These are phyloP conservation scores for Skeletonema tropicum DNA, from an alignment of 108 stramenopile species.

Conservation along the genomic window DNA sequence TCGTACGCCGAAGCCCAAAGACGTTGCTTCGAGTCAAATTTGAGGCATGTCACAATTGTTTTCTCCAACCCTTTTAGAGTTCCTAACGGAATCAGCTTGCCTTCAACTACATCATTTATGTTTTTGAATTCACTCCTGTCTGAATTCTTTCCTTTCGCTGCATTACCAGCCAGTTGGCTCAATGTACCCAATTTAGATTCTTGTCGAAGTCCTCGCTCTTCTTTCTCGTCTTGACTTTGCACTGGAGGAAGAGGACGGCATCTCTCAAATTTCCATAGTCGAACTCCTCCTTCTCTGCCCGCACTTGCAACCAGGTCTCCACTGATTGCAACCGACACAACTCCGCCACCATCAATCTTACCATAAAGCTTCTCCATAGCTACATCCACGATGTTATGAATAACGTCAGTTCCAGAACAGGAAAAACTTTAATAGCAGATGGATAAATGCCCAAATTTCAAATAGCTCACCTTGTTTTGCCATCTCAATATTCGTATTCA, in stretches of 20 bases:
- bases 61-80: slow-evolving; percentile 6
- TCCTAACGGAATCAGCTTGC: slow-evolving; percentile 18
- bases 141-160: not conserved
- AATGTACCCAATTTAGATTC: not conserved
- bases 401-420: too few species aligned
- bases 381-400: too few species aligned
- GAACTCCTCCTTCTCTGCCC: slow-evolving; percentile 66
- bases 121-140: slow-evolving; percentile 3
- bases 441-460: too few species aligned
- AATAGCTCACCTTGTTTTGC: slow-evolving; percentile 12
- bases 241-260: not conserved
- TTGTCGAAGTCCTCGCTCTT: not conserved
- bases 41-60: slow-evolving; percentile 47
- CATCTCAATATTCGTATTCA: not conserved
- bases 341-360: slow-evolving; percentile 62
- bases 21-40: slow-evolving; percentile 48
- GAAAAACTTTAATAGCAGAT: too few species aligned
- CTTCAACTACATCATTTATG: not conserved
- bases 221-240: not conserved
- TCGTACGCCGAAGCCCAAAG: slow-evolving; percentile 59
- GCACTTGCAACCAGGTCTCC: slow-evolving; percentile 54
- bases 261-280: slow-evolving; percentile 40
- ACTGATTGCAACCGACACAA: slow-evolving; percentile 48
- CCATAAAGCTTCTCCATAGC: slow-evolving; percentile 50
- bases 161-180: not conserved